phyloP scores from a whole-genome alignment of 352 stramenopile genomes.

The Globisporangium spinosum region DNA sequence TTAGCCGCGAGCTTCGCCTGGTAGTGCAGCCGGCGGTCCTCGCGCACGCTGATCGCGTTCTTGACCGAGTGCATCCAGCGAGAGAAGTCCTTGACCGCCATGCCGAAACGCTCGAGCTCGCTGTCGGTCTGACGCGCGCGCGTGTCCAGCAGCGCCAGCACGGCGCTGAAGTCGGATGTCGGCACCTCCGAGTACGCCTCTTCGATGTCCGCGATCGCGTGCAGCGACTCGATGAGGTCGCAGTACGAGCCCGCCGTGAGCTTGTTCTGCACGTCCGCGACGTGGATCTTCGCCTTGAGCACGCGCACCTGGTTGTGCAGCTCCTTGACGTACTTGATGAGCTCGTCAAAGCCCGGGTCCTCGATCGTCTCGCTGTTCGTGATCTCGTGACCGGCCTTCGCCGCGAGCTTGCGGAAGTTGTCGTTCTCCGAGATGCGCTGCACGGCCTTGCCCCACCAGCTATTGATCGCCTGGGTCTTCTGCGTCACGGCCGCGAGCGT shows the following conservation, averaged over 20 bases:
- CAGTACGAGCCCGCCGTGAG: conserved; percentile 73
- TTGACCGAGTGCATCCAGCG: conserved; percentile 74
- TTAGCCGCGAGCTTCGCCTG: conserved; percentile 67
- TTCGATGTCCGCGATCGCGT: conserved; percentile 62
- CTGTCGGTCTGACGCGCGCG: conserved; percentile 69
- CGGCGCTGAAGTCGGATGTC: conserved; percentile 56
- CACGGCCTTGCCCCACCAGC: conserved; percentile 81
- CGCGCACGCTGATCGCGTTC: conserved; percentile 63
- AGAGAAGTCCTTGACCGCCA: conserved; percentile 63
- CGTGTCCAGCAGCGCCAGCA: conserved; percentile 66
- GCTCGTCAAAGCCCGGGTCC: conserved; percentile 63
- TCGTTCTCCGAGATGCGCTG: conserved; percentile 82
- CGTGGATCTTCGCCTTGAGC: conserved; percentile 59
- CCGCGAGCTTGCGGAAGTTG: conserved; percentile 59
- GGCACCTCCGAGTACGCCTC: conserved; percentile 60
- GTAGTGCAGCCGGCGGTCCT: conserved; percentile 77
- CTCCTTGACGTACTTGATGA: conserved; percentile 62
- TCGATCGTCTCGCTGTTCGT: conserved; percentile 46
- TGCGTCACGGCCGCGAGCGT: conserved; percentile 49
- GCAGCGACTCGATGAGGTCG: conserved; percentile 76
- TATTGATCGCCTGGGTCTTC: conserved; percentile 66
- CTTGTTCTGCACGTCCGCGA: conserved; percentile 67
- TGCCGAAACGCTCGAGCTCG: conserved; percentile 63
- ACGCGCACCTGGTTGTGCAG: conserved; percentile 55
- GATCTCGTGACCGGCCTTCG: conserved; percentile 45